phyloP scores from a whole-genome alignment of 805 yeast genomes.

The Trichomonascus vanleenenianus region DNA sequence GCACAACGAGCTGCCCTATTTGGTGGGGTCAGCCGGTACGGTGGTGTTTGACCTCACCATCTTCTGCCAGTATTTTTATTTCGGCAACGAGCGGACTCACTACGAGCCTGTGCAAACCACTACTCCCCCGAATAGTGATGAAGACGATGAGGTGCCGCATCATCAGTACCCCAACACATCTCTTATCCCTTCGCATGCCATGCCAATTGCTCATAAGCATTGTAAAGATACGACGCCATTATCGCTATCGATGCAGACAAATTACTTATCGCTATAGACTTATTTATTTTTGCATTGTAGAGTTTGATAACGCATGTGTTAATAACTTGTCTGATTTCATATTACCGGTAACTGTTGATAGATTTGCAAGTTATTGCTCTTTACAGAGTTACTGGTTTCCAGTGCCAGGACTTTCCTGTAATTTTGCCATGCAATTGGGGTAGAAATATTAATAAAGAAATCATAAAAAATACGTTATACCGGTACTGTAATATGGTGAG shows the following conservation, averaged over 20 bases:
- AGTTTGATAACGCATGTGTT: not conserved
- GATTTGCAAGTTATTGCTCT: no score
- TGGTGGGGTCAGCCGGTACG: constrained; percentile 83
- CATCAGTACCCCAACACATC: constrained; percentile 5
- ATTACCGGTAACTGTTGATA: no score
- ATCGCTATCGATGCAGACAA: not conserved
- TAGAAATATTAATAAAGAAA: no score
- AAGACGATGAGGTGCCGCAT: constrained; percentile 1
- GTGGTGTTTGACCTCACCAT: constrained; percentile 60
- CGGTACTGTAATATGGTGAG: no score
- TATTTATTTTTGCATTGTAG: not conserved
- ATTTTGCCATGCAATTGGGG: no score
- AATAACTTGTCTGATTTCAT: not conserved
- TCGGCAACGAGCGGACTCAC: constrained; percentile 13
- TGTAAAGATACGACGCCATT: not conserved
- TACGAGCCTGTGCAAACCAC: not conserved
- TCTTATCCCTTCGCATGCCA: not conserved
- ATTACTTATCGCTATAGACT: not conserved
- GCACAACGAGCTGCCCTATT: constrained; percentile 66
- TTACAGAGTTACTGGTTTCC: no score
- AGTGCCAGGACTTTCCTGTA: no score
- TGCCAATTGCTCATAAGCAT: not conserved
- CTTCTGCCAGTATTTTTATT: constrained; percentile 25
- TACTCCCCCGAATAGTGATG: not conserved
- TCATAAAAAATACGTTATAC: no score